Base-by-base conservation (phyloP, 2,329 filamentous ascomycete species). In the Pseudohalonectria lignicola region DNA sequence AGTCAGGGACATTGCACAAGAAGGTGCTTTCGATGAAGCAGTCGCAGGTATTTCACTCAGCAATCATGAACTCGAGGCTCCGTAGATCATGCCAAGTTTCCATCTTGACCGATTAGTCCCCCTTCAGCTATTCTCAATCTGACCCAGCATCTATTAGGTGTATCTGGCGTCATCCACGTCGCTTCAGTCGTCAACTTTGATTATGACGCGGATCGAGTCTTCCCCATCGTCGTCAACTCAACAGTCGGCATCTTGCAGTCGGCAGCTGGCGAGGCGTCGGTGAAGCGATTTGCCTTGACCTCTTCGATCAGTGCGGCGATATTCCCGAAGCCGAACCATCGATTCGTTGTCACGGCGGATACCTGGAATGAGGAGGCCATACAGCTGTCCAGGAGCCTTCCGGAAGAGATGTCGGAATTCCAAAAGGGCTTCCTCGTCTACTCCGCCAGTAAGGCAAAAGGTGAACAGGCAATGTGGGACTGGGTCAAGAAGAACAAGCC, bases 251-350 rank as follows among this genome's bases (percentile, higher is more conserved):
- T 56, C 5, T 44, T 64, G 2, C 51, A 57, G 13, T 49, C 58
- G 0, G 57, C 61, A 0, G 47, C 49, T 13, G 41, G 40, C 1
- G 50, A 54, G n/a, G 38, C 58, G 0, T 51, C 51, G 8, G 47
- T 67, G 1, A 56, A 54, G 39, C 51, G 59, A 4, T 56, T 66
- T n/a, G 55, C 66, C 5, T 41, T 58, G 15, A 62, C 59, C 0
- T 58, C 56, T 4, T 51, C 45, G 4, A 33, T 18, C 2, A 52
- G 51, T 0, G 47, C 46, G 1, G 42, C 48, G 1, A 34, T 33
- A 2, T 41, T 50, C 37, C 4, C 32, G 12, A 23, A 16, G 34
- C 45, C 45, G 1, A 34, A 48, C 4, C 43, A 45, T 5, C 41
- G 32, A 18, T 4, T 30, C 8, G 43, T 6, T 6, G 25, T 53